These are phyloP conservation scores for Microdochium paspali DNA, from an alignment of 2,329 filamentous ascomycete species.

Conservation along the genomic window DNA sequence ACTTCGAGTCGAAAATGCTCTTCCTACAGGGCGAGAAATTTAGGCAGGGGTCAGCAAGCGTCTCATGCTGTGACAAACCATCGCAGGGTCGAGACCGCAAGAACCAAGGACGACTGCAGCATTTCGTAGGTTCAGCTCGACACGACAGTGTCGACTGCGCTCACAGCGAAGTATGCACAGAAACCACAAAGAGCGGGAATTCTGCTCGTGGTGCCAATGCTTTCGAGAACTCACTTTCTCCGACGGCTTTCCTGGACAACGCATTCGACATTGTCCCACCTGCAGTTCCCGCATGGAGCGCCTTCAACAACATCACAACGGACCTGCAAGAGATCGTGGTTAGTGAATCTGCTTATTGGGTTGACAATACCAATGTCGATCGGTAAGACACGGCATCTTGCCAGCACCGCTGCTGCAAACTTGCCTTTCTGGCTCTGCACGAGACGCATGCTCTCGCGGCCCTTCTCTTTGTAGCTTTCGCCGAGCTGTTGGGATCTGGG, in stretches of 20 bases:
- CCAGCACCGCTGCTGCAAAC: neutral
- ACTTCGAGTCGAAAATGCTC: slow-evolving; percentile 17
- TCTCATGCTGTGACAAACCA: neutral
- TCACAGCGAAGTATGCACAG: no score
- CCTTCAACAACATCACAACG: slow-evolving; percentile 89
- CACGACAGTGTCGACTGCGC: no score
- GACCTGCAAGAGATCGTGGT: slow-evolving; percentile 40
- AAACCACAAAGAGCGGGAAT: no score
- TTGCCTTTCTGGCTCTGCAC: neutral
- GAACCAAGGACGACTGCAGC: no score
- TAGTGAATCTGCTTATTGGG: neutral
- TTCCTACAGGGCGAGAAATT: slow-evolving; percentile 14
- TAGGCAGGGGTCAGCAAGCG: slow-evolving; percentile 13
- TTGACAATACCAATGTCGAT: neutral
- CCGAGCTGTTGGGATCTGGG: neutral
- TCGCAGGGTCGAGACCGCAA: slow-evolving; percentile 1
- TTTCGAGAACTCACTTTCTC: slow-evolving; percentile 61
- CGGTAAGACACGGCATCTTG: neutral
- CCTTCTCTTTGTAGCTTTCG: neutral
- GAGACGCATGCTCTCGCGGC: neutral
- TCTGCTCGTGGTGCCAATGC: no score
- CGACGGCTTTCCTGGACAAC: slow-evolving; percentile 73
- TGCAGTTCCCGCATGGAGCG: slow-evolving; percentile 79
- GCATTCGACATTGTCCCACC: slow-evolving; percentile 71
- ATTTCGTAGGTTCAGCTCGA: no score